Percentiles rank a stretch among this genome's conserved stretches.
Evolutionary conservation across 495 filamentous ascomycete genomes (phyloP).

Genomic region (Trypethelium eluteriae): DNA sequence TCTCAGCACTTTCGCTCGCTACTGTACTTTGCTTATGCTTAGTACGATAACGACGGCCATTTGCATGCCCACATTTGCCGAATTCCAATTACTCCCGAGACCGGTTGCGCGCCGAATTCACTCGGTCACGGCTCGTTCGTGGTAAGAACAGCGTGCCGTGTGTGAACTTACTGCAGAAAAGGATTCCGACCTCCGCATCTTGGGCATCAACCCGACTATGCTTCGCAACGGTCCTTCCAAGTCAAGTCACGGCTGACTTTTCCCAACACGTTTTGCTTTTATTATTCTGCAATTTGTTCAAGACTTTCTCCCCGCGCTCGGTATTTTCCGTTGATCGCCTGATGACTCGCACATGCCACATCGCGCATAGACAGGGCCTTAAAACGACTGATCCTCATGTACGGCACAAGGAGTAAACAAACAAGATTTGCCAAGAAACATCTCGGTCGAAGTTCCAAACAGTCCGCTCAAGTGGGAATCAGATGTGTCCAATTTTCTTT

Average conservation of each 20-base stretch:
- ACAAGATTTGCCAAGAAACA: no score
- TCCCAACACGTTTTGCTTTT: not conserved
- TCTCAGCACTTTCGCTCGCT: no score
- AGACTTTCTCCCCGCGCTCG: not conserved
- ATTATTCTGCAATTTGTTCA: no score
- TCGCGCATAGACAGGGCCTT: no score
- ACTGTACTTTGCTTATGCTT: not conserved
- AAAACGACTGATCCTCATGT: no score
- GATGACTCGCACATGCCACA: not conserved
- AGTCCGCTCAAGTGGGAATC: no score
- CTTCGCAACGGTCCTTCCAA: not conserved
- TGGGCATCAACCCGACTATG: constrained; percentile 3
- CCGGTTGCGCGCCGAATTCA: no score
- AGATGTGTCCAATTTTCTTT: no score
- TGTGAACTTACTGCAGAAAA: not conserved
- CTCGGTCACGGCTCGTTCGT: not conserved
- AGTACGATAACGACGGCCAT: not conserved
- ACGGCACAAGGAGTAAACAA: no score
- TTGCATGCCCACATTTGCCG: not conserved
- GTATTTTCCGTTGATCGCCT: not conserved
- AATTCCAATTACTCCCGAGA: no score
- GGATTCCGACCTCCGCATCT: constrained; percentile 7
- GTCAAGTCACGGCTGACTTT: not conserved
- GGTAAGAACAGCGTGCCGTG: not conserved
- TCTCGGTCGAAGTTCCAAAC: no score